phyloP scores from a whole-genome alignment of 371 early-diverging fungal genomes.

The Circinella minor region DNA sequence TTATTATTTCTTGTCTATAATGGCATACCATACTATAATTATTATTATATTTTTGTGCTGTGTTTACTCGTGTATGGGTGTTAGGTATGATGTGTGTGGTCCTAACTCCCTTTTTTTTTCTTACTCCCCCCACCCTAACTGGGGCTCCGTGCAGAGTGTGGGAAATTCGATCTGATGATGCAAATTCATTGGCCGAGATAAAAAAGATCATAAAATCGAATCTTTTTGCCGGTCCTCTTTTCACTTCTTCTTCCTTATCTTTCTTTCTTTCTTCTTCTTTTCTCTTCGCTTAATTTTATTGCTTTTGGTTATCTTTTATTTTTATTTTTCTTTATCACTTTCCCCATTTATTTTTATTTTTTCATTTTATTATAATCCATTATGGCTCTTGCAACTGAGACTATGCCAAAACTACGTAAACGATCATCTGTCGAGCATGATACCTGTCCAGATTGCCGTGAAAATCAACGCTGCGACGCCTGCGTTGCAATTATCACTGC shows the following conservation, averaged over 20 bases:
- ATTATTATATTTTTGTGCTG: not conserved
- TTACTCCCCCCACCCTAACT: not conserved
- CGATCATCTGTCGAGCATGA: conserved; percentile 3
- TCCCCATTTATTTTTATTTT: not conserved
- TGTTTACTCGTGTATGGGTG: not conserved
- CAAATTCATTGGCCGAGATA: conserved; percentile 27
- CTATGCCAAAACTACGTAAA: conserved; percentile 27
- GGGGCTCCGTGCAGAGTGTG: conserved; percentile 14
- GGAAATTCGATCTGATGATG: conserved; percentile 37
- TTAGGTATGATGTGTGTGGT: too few species aligned
- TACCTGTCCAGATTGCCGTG: not conserved
- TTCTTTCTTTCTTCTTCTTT: conserved; percentile 15
- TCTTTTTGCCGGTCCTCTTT: conserved; percentile 15
- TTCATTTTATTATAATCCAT: not conserved
- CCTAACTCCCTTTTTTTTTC: not conserved
- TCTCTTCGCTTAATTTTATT: not conserved
- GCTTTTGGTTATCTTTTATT: not conserved
- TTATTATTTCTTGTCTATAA: too few species aligned
- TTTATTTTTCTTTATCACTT: conserved; percentile 15
- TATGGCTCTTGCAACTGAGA: conserved; percentile 27
- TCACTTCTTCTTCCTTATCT: conserved; percentile 6
- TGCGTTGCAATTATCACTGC: not conserved
- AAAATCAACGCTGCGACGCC: not conserved
- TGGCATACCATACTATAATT: not conserved
- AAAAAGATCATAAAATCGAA: conserved; percentile 31